A percentile compares a stretch with the other conserved stretches of the same genome.
Evolutionary conservation across 164 flowering plant species (phyloP).

Genomic region (Tetrastigma voinierianum): DNA sequence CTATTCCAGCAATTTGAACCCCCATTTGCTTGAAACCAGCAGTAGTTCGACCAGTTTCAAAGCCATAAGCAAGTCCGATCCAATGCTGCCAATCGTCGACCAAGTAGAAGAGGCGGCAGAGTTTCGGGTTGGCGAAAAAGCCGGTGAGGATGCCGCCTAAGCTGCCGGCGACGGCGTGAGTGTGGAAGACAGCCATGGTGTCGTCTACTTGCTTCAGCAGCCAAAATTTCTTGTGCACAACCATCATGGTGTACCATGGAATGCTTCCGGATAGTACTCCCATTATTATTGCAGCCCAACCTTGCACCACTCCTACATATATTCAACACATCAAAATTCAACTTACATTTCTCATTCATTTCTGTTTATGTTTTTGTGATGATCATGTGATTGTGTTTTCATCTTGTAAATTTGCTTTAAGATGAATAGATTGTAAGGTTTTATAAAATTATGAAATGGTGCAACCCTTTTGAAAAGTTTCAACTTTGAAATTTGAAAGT

Average conservation of each 20-base stretch:
- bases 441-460: too few species aligned
- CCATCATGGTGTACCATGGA: conserved; percentile 59
- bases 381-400: too few species aligned
- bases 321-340: too few species aligned
- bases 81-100: conserved; percentile 20
- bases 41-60: conserved; percentile 6
- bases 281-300: conserved; percentile 45
- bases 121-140: conserved; percentile 41
- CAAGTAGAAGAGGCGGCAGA: conserved; percentile 28
- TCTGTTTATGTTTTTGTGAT: too few species aligned
- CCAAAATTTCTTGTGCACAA: conserved; percentile 35
- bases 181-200: conserved; percentile 51
- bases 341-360: too few species aligned
- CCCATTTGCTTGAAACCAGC: conserved; percentile 38
- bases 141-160: conserved; percentile 45
- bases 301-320: conserved; percentile 40
- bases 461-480: too few species aligned
- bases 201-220: conserved; percentile 39
- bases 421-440: too few species aligned
- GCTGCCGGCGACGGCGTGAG: conserved; percentile 39
- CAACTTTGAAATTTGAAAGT: too few species aligned
- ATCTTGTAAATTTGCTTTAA: too few species aligned
- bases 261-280: conserved; percentile 41
- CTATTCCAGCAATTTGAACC: conserved; percentile 32
- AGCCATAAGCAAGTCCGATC: conserved; percentile 37